Percentiles rank a stretch among this genome's conserved stretches.
Evolutionary conservation across 2,329 filamentous ascomycete species (phyloP).

Genomic region (Pseudogymnoascus sp.): DNA sequence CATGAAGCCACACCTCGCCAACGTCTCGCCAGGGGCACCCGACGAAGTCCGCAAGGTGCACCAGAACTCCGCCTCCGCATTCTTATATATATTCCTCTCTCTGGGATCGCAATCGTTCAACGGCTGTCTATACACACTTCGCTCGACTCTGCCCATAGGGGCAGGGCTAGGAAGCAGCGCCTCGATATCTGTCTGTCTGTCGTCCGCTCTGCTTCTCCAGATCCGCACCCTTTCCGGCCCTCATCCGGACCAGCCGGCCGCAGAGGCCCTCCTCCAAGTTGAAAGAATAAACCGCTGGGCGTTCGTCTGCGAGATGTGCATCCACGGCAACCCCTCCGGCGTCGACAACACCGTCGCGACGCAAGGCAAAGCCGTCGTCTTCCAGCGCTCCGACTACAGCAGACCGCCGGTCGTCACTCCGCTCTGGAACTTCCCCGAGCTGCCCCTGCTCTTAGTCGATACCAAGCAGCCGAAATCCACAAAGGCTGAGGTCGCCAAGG

Average conservation of each 20-base stretch:
- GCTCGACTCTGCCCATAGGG: slow-evolving; percentile 87
- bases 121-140: slow-evolving; percentile 79
- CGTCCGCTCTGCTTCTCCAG: slow-evolving; percentile 76
- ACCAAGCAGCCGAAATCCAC: slow-evolving; percentile 85
- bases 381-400: slow-evolving; percentile 69
- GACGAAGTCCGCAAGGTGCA: slow-evolving; percentile 76
- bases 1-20: slow-evolving; percentile 67
- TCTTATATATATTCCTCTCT: slow-evolving; percentile 88
- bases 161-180: slow-evolving; percentile 88
- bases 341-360: slow-evolving; percentile 95
- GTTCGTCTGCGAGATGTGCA: slow-evolving; percentile 93
- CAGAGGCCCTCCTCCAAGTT: slow-evolving; percentile 82
- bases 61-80: slow-evolving; percentile 69
- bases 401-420: slow-evolving; percentile 69
- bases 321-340: slow-evolving; percentile 92
- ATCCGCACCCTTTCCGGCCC: slow-evolving; percentile 82
- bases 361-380: slow-evolving; percentile 89
- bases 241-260: slow-evolving; percentile 79
- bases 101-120: slow-evolving; percentile 71
- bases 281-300: slow-evolving; percentile 97
- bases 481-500: slow-evolving; percentile 76
- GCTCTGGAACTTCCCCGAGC: slow-evolving; percentile 80
- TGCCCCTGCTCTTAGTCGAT: slow-evolving; percentile 83
- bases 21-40: slow-evolving; percentile 58
- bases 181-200: slow-evolving; percentile 85